Percentiles rank a stretch among this genome's conserved stretches.
Evolutionary conservation across 192 early-diverging fungal genomes (phyloP).

Genomic region (Chytriomyces hyalinus): DNA sequence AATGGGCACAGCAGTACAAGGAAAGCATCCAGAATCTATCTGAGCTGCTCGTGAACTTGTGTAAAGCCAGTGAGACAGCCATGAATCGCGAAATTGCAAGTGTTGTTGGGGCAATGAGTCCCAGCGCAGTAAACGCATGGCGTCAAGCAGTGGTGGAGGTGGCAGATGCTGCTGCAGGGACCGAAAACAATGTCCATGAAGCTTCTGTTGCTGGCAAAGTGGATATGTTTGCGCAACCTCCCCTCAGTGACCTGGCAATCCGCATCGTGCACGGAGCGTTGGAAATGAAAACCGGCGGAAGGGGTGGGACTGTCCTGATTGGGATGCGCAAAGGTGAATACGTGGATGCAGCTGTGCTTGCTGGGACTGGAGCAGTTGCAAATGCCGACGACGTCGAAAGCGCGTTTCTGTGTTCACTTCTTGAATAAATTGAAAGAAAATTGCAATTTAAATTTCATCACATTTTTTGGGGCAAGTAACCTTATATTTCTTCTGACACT

Average conservation of each 20-base stretch:
- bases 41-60: not conserved
- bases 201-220: not conserved
- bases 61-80: not conserved
- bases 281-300: slow-evolving; percentile 14
- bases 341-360: slow-evolving; percentile 17
- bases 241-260: slow-evolving; percentile 24
- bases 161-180: not conserved
- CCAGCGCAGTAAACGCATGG: not conserved
- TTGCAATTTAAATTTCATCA: not conserved
- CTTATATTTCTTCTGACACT: too few species aligned
- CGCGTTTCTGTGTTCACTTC: slow-evolving; percentile 30
- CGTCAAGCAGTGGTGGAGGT: not conserved
- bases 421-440: slow-evolving; percentile 7
- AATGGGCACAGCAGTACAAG: slow-evolving; percentile 21
- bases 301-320: slow-evolving; percentile 34
- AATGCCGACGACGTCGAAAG: slow-evolving; percentile 26
- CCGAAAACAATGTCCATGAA: too few species aligned
- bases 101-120: slow-evolving; percentile 30
- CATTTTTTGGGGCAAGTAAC: too few species aligned
- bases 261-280: slow-evolving; percentile 22
- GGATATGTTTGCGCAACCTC: slow-evolving; percentile 14
- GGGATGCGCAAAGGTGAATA: slow-evolving; percentile 22
- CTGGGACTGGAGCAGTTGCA: slow-evolving; percentile 20
- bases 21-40: slow-evolving; percentile 7
- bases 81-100: slow-evolving; percentile 24